Conservation (phyloP, 208 protist genomes). For the Endotrypanum monterogeii region DNA sequence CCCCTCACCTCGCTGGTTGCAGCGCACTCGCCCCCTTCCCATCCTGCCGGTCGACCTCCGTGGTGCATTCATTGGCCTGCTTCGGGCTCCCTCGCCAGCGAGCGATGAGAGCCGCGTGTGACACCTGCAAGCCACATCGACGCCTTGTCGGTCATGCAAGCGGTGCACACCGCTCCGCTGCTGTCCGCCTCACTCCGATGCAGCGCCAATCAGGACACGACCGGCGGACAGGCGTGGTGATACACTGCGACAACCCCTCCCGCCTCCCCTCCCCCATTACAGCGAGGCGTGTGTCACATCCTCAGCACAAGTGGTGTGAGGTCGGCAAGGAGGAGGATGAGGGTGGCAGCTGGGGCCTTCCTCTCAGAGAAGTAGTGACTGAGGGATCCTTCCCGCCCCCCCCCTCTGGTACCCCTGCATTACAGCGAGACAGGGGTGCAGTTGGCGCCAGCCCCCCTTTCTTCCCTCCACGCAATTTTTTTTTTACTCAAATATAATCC, state of each 20-base stretch:
- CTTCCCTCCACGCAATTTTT: too few relatives aligned
- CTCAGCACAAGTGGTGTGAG: neutral
- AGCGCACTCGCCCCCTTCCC: neutral
- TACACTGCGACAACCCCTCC: neutral
- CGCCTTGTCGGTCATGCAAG: neutral
- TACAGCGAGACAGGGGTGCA: too few relatives aligned
- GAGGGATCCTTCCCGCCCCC: too few relatives aligned
- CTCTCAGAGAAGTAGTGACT: too few relatives aligned
- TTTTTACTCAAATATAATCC: constrained; percentile 3
- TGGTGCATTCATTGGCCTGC: neutral
- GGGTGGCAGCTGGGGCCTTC: too few relatives aligned
- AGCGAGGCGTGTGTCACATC: neutral
- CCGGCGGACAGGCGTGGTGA: neutral
- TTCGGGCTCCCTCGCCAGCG: neutral
- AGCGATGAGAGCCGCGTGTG: neutral
- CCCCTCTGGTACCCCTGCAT: too few relatives aligned
- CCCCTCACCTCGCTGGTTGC: neutral
- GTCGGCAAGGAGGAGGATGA: too few relatives aligned
- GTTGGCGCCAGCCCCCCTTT: neutral
- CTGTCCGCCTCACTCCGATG: neutral
- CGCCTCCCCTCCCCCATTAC: too few relatives aligned
- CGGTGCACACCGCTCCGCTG: neutral
- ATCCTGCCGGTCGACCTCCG: neutral
- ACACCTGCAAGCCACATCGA: neutral
- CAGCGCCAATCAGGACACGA: neutral